These are phyloP conservation scores for Selenicereus undatus DNA, from an alignment of 148 eudicot genomes.

Conservation along the genomic window DNA sequence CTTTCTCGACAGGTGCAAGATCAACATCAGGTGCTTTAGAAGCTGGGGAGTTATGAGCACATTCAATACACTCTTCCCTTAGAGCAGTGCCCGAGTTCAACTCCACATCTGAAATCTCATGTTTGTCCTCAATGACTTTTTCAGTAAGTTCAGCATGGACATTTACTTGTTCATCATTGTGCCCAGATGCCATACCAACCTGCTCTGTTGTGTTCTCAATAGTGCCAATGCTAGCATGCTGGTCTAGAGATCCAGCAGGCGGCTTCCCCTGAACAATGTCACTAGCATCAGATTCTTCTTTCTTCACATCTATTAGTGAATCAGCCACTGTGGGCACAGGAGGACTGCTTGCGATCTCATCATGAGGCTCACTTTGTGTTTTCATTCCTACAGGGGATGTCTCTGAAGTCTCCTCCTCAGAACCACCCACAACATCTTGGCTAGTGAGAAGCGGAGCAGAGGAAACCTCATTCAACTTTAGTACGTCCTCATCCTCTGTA, in stretches of 20 bases:
- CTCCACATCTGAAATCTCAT: conserved; percentile 10
- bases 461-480: neutral
- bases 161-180: conserved; percentile 1
- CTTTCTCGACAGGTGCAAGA: neutral
- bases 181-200: neutral
- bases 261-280: neutral
- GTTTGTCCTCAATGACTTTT: neutral
- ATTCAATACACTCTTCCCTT: neutral
- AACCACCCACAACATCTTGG: conserved; percentile 6
- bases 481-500: neutral
- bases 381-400: neutral
- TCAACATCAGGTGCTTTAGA: neutral
- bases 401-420: neutral
- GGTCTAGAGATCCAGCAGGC: neutral
- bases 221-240: neutral
- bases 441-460: neutral
- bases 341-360: neutral
- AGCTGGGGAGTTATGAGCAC: neutral
- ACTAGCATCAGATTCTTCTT: neutral
- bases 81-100: neutral
- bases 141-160: conserved; percentile 4
- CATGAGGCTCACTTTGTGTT: neutral
- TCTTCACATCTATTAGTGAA: neutral
- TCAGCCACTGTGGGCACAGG: neutral
- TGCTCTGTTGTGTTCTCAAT: neutral